Percentiles rank a stretch among this genome's conserved stretches.
Evolutionary conservation across 805 yeast species (phyloP).

Genomic region (Suhomyces sp.): DNA sequence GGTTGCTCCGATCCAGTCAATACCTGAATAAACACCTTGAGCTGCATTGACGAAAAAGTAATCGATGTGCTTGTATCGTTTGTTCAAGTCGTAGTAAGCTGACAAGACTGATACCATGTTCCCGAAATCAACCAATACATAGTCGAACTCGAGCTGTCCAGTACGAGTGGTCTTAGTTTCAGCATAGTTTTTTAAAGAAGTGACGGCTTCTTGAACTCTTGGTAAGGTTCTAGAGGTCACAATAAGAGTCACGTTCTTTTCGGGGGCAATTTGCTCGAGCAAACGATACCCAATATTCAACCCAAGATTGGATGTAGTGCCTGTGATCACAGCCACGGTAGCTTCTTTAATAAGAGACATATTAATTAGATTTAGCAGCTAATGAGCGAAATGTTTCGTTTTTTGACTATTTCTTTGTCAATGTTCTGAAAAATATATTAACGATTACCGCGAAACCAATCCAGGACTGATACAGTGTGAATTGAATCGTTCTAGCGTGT

Average conservation of each 20-base stretch:
- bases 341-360: conserved; percentile 18
- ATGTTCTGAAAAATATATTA: too few species aligned
- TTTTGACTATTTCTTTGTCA: not conserved
- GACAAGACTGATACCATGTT: conserved; percentile 81
- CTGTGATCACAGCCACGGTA: conserved; percentile 42
- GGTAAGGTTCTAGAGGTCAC: conserved; percentile 90
- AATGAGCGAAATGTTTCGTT: not conserved
- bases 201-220: conserved; percentile 74
- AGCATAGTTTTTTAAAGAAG: conserved; percentile 38
- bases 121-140: conserved; percentile 83
- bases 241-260: conserved; percentile 66
- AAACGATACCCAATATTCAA: conserved; percentile 80
- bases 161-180: conserved; percentile 35
- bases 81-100: conserved; percentile 68
- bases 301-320: conserved; percentile 68
- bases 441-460: too few species aligned
- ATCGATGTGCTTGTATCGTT: conserved; percentile 67
- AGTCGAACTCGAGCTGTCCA: conserved; percentile 78
- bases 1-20: conserved; percentile 80
- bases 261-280: conserved; percentile 55
- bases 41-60: conserved; percentile 86
- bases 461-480: too few species aligned
- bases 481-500: too few species aligned
- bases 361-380: not conserved
- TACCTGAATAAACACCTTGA: conserved; percentile 81